Base-by-base conservation (phyloP, 345 rosid genomes). In the Gossypium ekmanianum region DNA sequence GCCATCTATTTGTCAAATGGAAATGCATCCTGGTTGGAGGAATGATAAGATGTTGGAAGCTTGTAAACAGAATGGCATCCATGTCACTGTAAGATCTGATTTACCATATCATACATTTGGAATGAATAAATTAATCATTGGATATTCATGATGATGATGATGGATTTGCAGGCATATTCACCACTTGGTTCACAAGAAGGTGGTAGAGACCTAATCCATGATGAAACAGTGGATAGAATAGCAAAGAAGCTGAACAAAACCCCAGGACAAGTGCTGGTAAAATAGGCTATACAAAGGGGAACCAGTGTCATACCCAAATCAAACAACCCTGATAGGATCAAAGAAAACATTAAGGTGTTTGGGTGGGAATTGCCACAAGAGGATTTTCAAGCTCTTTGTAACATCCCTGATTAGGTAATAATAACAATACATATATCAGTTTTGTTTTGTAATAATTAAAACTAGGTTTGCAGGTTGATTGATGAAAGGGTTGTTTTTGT, bases 21-120 rank as follows among this genome's bases (percentile, higher is more conserved):
- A 88, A 81, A 89, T 87, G 93, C 93, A 89, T 79, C 89, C 91
- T 2, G 89, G 91, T 41, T 89, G 89, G 89, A 85, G 89, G 76
- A 89, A 87, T 72, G 94, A 89, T 61, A 77, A 78, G 73, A 83
- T 88, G 78, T 74, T 88, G 14, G 75, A 88, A 58, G 69, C 79
- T 59, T 88, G 89, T 81, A 79, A 74, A 26, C 76, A 54, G 64
- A 84, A 81, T 59, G 76, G 68, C 57, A 87, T 88, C 67, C 92
- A 88, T 81, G 89, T 82, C 58, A 90, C 88, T 0, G 86, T 88
- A 74, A 74, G 69, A 34, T 34, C 39, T 34, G 6, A 34, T 34
- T 7, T 34, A 34, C 4, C 39, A 4, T 34, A 34, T 34, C 39
- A 34, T 4, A 34, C 4, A 34, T 34, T 34, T 34, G 39, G 34